Percentiles rank a stretch among this genome's conserved stretches.
phyloP scores from a whole-genome alignment of 345 rosid species.

The Gossypium rotundifolium region DNA sequence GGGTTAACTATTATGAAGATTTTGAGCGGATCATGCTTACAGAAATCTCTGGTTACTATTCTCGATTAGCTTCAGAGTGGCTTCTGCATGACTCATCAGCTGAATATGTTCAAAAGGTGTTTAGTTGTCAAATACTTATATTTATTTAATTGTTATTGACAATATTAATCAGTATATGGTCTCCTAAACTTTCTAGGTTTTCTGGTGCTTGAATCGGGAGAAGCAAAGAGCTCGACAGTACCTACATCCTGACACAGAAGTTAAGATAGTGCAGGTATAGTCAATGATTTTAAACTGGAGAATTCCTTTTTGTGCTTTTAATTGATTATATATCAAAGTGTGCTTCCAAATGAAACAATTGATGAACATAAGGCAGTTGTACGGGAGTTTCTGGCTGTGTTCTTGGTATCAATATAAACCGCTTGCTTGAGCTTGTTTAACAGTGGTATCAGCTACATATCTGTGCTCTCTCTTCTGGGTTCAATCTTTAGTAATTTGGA shows the following conservation, averaged over 20 bases:
- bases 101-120: constrained; percentile 23
- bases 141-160: neutral
- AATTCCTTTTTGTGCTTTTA: neutral
- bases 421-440: neutral
- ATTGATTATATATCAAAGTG: neutral
- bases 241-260: constrained; percentile 9
- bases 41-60: constrained; percentile 18
- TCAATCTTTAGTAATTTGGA: neutral
- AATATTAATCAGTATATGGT: neutral
- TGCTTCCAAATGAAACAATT: constrained; percentile 7
- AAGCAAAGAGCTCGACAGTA: constrained; percentile 19
- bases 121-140: neutral
- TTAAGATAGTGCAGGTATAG: constrained; percentile 18
- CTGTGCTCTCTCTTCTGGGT: neutral
- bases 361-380: neutral
- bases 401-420: neutral
- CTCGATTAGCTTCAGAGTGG: constrained; percentile 20
- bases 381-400: neutral
- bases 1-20: constrained; percentile 16
- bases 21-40: constrained; percentile 24
- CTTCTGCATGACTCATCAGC: constrained; percentile 15
- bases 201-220: constrained; percentile 27
- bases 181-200: constrained; percentile 15
- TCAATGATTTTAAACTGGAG: neutral
- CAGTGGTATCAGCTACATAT: neutral